Percentiles rank a stretch among this genome's conserved stretches.
Conservation (phyloP, 768 basidiomycete species). For the Psilocybe tampanensis region DNA sequence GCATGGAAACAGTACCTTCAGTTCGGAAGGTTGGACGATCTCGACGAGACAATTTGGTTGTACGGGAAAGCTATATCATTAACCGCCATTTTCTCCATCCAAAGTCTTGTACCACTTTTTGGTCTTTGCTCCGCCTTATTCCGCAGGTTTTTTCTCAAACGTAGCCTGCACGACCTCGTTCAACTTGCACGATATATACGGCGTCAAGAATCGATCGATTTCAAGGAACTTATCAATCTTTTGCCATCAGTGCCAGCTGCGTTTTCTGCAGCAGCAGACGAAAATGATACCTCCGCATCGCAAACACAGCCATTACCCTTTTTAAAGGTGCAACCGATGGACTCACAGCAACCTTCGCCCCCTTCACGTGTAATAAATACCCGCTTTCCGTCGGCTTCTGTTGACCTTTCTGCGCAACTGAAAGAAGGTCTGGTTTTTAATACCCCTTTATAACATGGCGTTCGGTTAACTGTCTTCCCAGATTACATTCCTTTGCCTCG, state of each 20-base stretch:
- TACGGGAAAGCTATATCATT: slow-evolving; percentile 5
- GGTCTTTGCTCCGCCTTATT: slow-evolving; percentile 9
- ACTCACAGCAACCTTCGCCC: not conserved
- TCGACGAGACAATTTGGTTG: slow-evolving; percentile 10
- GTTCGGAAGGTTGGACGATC: not conserved
- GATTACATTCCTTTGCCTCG: not conserved
- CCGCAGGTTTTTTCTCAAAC: slow-evolving; percentile 4
- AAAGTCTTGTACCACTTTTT: slow-evolving; percentile 2
- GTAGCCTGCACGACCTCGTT: slow-evolving; percentile 2
- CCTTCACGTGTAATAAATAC: not conserved
- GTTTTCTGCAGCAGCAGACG: not conserved
- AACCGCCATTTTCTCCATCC: not conserved
- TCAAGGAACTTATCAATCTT: not conserved
- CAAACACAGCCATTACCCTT: not conserved
- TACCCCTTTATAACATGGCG: not conserved
- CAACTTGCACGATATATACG: slow-evolving; percentile 3
- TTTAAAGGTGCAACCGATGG: not conserved
- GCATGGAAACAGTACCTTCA: slow-evolving; percentile 7
- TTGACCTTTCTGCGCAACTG: not conserved
- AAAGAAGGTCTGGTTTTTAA: not conserved
- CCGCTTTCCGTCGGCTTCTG: not conserved
- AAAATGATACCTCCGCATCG: not conserved
- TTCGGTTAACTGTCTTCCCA: too few relatives aligned
- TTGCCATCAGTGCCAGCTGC: not conserved
- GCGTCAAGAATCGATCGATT: slow-evolving; percentile 1